Conservation (phyloP, 495 filamentous ascomycete genomes). For the Talaromyces proteolyticus region DNA sequence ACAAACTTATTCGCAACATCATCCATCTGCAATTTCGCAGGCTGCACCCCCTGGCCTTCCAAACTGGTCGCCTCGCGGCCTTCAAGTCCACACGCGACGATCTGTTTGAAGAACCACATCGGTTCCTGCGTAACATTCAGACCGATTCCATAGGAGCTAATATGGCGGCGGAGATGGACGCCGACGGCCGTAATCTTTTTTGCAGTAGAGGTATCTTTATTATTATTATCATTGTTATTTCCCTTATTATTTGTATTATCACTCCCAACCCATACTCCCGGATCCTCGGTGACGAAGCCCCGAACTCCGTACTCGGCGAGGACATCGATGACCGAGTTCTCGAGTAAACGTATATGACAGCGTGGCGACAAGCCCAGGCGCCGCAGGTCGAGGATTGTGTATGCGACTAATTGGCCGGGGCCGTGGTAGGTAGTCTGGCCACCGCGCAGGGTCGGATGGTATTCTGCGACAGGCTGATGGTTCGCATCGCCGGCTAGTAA, state of each 20-base stretch:
- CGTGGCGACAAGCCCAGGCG: constrained; percentile 47
- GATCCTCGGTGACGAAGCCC: constrained; percentile 61
- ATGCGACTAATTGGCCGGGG: constrained; percentile 85
- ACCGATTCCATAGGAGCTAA: constrained; percentile 82
- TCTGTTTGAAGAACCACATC: constrained; percentile 67
- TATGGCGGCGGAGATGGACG: constrained; percentile 77
- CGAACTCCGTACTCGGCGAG: constrained; percentile 50
- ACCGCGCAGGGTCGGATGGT: constrained; percentile 69
- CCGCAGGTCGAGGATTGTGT: constrained; percentile 77
- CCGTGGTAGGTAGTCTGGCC: constrained; percentile 95
- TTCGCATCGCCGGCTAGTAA: constrained; percentile 11
- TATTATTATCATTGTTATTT: neutral
- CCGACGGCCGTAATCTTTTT: constrained; percentile 86
- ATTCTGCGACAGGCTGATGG: constrained; percentile 47
- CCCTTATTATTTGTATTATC: neutral
- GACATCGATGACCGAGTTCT: constrained; percentile 64
- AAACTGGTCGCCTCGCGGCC: constrained; percentile 73
- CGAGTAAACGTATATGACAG: constrained; percentile 69
- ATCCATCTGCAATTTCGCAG: neutral
- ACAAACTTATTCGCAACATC: constrained; percentile 27
- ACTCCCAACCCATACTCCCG: constrained; percentile 90
- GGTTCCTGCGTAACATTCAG: constrained; percentile 67
- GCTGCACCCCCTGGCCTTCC: constrained; percentile 26
- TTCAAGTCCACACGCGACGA: constrained; percentile 81
- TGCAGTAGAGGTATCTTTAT: constrained; percentile 12